Evolutionary conservation across 164 flowering plant genomes (phyloP).

Genomic region (Magnolia officinalis): DNA sequence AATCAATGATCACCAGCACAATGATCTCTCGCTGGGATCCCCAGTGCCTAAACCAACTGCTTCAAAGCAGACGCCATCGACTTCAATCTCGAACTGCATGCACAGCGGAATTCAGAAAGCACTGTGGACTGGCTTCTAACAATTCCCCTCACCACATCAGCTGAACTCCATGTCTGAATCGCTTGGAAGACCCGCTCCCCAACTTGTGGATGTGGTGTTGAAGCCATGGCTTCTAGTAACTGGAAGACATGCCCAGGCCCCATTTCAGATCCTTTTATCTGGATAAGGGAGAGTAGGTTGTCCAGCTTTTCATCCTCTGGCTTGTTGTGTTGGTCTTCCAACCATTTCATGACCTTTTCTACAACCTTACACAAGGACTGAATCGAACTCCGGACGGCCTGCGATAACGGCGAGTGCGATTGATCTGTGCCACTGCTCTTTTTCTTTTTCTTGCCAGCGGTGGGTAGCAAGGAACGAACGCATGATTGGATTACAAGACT

Average conservation of each 20-base stretch:
- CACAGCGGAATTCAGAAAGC: conserved; percentile 42
- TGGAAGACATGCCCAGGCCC: conserved; percentile 63
- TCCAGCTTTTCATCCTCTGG: conserved; percentile 48
- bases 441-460: conserved; percentile 82
- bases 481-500: conserved; percentile 67
- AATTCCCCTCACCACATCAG: conserved; percentile 52
- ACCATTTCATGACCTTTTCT: conserved; percentile 52
- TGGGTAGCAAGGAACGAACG: conserved; percentile 52
- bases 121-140: conserved; percentile 32
- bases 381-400: conserved; percentile 42
- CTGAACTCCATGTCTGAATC: conserved; percentile 49
- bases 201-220: conserved; percentile 34
- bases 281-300: conserved; percentile 33
- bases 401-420: conserved; percentile 27
- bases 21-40: not conserved
- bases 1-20: not conserved
- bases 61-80: conserved; percentile 33
- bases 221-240: conserved; percentile 29
- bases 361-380: conserved; percentile 31
- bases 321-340: conserved; percentile 36
- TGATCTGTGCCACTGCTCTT: conserved; percentile 41
- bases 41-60: conserved; percentile 31
- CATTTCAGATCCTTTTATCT: conserved; percentile 24
- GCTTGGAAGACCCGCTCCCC: conserved; percentile 45
- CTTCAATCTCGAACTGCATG: conserved; percentile 56